Evolutionary conservation across 441 rosid genomes (phyloP).

Genomic region (Populus trichocarpa): DNA sequence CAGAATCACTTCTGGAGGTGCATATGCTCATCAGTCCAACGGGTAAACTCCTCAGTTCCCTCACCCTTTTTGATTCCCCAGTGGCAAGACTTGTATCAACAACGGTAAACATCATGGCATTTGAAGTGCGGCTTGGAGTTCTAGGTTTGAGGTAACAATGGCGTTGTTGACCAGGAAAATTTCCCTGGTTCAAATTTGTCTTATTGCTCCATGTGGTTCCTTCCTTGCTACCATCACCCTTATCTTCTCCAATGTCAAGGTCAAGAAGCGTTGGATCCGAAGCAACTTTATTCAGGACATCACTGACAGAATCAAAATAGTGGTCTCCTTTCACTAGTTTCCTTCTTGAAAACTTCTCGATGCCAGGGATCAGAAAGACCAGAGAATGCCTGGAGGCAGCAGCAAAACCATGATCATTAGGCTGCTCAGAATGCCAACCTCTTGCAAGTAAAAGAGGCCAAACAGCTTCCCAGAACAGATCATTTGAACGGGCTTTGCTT

Average conservation of each 20-base stretch:
- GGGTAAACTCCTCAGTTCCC: constrained; percentile 60
- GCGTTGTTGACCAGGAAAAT: constrained; percentile 26
- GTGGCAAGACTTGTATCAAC: constrained; percentile 60
- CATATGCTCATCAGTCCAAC: constrained; percentile 29
- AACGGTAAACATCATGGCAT: constrained; percentile 46
- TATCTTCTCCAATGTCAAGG: constrained; percentile 36
- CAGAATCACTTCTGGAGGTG: constrained; percentile 32
- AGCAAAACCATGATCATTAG: constrained; percentile 33
- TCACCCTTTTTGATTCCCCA: constrained; percentile 35
- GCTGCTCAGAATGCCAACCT: constrained; percentile 72
- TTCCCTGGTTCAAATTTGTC: constrained; percentile 21
- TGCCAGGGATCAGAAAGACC: no score
- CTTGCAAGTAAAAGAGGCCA: constrained; percentile 67
- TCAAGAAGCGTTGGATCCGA: constrained; percentile 72
- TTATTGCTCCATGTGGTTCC: constrained; percentile 29
- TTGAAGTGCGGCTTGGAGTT: constrained; percentile 26
- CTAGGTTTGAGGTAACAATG: constrained; percentile 61
- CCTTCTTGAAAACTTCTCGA: no score
- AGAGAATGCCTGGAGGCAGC: no score
- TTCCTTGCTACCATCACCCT: constrained; percentile 27
- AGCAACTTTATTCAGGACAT: constrained; percentile 49
- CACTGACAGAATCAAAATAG: no score
- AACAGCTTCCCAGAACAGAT: constrained; percentile 72
- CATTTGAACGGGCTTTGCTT: constrained; percentile 61
- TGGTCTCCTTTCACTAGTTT: no score